Evolutionary conservation across 2,329 filamentous ascomycete species (phyloP), one percentile per base, ranked within the genome.

Genomic region (Aspergillus neoniger): DNA sequence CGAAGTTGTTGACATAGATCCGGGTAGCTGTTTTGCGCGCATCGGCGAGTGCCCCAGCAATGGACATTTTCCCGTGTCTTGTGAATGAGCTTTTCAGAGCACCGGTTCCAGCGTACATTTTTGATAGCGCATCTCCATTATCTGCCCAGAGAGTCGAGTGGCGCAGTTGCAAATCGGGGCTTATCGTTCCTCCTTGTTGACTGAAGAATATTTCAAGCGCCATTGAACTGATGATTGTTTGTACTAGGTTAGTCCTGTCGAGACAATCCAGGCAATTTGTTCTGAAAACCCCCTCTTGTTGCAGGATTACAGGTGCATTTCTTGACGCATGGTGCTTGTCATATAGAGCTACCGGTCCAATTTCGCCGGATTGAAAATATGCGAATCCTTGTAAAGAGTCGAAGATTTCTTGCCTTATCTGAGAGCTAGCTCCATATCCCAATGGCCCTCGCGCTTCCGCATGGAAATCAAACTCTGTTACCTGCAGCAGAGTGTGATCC

Each of bases 211-310:
- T 82, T 73, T 96, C 92, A 19, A 97, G 82, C 0, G 92, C 92
- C 90, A 97, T 93, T 70, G 92, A 90, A 60, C 93, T 97, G 69
- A 99, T 91, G 65, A 98, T 91, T 0, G 93, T 96, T 77, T 99
- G 95, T 28, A 99, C 92, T 28, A 98, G 82, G 72, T 99, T 99
- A 7, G 95, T 99, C 60, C 95, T 87, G 74, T 99, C 95, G 47
- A 99, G 81, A 73, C 95, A 99, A 75, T 99, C 95, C 25, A 99
- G 82, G 74, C 95, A 99, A 70, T 99, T 99, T 4, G 93, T 96
- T 63, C 94, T 86, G 75, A 98, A 98, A 5, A 96, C 86, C n/a
- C 95, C 94, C 73, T 96, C 91, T 76, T 99, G 95, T 72, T 96
- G 92, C 54, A 97, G 79, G 21, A 96, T 85, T 2, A 92, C 87